Evolutionary conservation across 2,329 filamentous ascomycete species (phyloP), one percentile per base, ranked within the genome.

Genomic region (Colletotrichum sublineola): DNA sequence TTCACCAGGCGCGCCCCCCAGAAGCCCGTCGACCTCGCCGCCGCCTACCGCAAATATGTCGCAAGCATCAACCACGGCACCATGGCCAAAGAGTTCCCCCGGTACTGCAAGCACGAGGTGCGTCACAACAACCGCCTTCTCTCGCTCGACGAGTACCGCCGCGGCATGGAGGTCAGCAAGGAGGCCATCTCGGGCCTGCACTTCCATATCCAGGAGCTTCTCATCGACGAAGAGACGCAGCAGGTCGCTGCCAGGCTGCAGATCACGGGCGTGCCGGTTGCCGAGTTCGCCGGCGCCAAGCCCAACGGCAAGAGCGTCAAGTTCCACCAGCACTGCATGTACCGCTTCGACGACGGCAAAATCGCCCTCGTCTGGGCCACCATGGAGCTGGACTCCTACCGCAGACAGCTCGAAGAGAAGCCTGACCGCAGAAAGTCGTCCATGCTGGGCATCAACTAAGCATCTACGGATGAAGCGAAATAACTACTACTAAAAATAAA

Each of bases 241-340:
- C 76, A 78, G 60, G 68, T 82, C 2, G 81, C 80, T 0, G 78
- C 77, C 31, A 75, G 80, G 20, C 57, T 83, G 38, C 74, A 77
- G 63, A 79, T 81, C 58, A 75, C 73, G 1, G 81, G 81, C 1
- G 78, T 74, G 18, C 81, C 80, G 2, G 75, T 75, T 3, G 72
- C 68, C 36, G 58, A 60, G 33, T 77, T 81, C 18, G 74, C 74
- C 3, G 81, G 78, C n/a, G 77, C 77, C 1, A 68, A 74, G 31
- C 77, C 78, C 1, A 80, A 75, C 18, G 80, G 79, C 12, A 76
- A 75, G 14, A 24, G 58, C 5, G 79, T 82, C 8, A 63, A 52
- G 12, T 80, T 82, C 63, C 65, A 71, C 38, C 81, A 83, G 74
- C 78, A 80, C 60, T 81, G 78, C 38, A 80, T 80, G 24, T 84